Percentiles rank a stretch among this genome's conserved stretches.
These are phyloP conservation scores for Microcos paniculata DNA, from an alignment of 345 rosid genomes.

Conservation along the genomic window DNA sequence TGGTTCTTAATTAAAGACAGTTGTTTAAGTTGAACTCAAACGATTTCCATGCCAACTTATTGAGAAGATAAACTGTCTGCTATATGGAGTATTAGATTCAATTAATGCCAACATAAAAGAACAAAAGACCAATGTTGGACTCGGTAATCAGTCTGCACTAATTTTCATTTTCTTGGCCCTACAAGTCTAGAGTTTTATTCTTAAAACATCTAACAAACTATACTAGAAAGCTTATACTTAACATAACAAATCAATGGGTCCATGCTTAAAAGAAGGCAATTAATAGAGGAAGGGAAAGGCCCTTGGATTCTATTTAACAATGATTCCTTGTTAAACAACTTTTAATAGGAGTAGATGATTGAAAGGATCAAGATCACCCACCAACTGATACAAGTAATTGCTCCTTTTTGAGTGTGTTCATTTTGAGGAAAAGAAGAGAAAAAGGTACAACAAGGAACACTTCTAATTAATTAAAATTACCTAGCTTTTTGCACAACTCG, in stretches of 20 bases:
- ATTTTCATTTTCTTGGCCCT: conserved; percentile 9
- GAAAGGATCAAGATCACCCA: conserved; percentile 6
- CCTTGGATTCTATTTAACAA: not conserved
- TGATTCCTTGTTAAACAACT: not conserved
- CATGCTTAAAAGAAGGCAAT: conserved; percentile 4
- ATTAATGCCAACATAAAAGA: not conserved
- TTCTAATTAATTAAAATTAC: not conserved
- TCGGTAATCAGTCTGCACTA: not conserved
- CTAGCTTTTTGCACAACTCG: not conserved
- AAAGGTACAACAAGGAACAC: not conserved
- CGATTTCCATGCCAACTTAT: not conserved
- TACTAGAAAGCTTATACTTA: not conserved
- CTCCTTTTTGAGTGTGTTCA: not conserved
- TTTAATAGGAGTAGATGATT: not conserved
- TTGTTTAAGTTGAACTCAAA: not conserved
- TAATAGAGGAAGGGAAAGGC: not conserved
- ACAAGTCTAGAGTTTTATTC: not conserved
- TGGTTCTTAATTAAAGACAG: not conserved
- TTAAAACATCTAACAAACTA: not conserved
- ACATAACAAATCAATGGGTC: conserved; percentile 4
- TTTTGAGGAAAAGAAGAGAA: not conserved
- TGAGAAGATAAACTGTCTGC: not conserved
- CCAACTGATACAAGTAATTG: not conserved
- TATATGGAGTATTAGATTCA: not conserved
- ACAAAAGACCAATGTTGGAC: not conserved